Base-by-base conservation (phyloP, 768 basidiomycete genomes). In the Lentinula boryana region DNA sequence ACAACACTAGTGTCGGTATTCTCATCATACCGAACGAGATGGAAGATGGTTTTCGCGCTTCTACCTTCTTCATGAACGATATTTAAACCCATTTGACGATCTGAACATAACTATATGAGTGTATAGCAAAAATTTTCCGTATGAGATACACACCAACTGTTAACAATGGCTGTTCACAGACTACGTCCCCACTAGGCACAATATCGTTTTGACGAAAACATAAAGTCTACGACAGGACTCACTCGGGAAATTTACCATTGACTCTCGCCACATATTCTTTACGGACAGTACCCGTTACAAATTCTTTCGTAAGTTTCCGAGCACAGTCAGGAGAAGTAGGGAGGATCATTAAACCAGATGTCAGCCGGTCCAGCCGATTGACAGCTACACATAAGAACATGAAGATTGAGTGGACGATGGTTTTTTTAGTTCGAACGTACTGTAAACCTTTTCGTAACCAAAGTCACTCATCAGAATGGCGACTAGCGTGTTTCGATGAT, bases 51-150 rank as follows among this genome's bases (percentile, higher is more conserved):
- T 71, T 90, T 90, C 0, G 96, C 92, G 16, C 81, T 82, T 93
- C 98, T 95, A 46, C 97, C 97, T 60, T 95, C 87, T 0, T 95
- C 93, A 68, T 97, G 93, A 15, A 98, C 92, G 56, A 98, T 89
- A 63, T 98, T 98, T 50, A 99, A 74, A 3, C 97, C 97, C 87
- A 98, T 95, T 70, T 98, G 95, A 56, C 95, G 82, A 73, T 99
- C 97, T 1, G 98, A 27, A 48, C 18, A 9, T n/a, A 3, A 10
- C 21, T 46, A 21, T 46, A 21, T 46, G 21, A 48, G 21, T 48
- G 3, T 21, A 27, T 2, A 7, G 8, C 18, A n/a, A 1, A 3
- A 48, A 48, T 12, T 4, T 48, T 48, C 21, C 5, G 5, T 3
- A 48, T 7, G 6, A 3, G 44, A 27, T 27, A 48, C 46, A 12